These are phyloP conservation scores for Neolentinus lepideus DNA, from an alignment of 1,284 basidiomycete genomes.

Conservation along the genomic window DNA sequence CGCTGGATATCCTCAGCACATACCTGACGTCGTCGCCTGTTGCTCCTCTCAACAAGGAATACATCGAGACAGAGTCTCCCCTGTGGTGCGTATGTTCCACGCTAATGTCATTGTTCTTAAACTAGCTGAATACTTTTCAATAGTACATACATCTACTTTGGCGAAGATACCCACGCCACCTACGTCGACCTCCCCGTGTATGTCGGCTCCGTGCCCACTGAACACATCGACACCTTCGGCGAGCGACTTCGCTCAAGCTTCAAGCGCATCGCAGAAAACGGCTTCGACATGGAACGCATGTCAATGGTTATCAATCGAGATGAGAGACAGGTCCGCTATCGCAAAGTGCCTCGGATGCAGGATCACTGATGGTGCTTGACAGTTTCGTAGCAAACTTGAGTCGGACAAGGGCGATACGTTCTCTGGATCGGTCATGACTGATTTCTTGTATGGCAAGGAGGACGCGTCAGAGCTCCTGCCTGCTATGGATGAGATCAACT, in stretches of 20 bases:
- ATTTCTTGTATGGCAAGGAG: conserved; percentile 84
- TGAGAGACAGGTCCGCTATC: conserved; percentile 71
- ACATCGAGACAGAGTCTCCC: conserved; percentile 88
- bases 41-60: conserved; percentile 89
- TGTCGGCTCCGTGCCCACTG: conserved; percentile 80
- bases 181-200: conserved; percentile 72
- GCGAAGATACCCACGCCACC: conserved; percentile 73
- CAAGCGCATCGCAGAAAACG: conserved; percentile 63
- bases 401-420: conserved; percentile 74
- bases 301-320: conserved; percentile 82
- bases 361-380: conserved; percentile 1
- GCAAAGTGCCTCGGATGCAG: not conserved
- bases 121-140: conserved; percentile 8
- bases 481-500: conserved; percentile 76
- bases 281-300: conserved; percentile 93
- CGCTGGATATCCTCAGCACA: conserved; percentile 78
- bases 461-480: conserved; percentile 77
- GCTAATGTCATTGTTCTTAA: no score
- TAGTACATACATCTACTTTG: conserved; percentile 83
- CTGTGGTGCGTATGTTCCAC: conserved; percentile 66
- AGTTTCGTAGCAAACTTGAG: conserved; percentile 74
- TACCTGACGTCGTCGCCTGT: conserved; percentile 90
- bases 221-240: conserved; percentile 71
- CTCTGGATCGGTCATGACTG: conserved; percentile 67
- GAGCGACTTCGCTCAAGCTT: conserved; percentile 68